Conservation (phyloP, 2,329 filamentous ascomycete species). For the Ascochyta clinopodiicola region DNA sequence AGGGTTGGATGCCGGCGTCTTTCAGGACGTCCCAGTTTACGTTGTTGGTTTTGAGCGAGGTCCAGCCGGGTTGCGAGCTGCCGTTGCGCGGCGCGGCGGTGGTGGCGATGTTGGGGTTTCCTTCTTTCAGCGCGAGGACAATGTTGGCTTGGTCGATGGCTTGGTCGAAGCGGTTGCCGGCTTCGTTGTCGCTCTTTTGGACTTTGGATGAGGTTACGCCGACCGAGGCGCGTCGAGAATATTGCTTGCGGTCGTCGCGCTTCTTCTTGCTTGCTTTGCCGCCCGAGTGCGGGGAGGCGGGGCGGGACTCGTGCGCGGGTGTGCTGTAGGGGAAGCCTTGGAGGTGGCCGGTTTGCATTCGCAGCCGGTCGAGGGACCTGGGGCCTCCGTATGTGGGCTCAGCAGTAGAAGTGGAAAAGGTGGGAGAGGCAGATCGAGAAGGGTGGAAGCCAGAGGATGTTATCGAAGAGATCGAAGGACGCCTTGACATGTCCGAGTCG, state of each 20-base stretch:
- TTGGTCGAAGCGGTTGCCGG: conserved; percentile 15
- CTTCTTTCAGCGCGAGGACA: neutral
- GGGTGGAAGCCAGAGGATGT: conserved; percentile 14
- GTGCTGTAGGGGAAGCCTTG: conserved; percentile 10
- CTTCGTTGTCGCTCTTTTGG: conserved; percentile 18
- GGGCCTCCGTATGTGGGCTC: conserved; percentile 6
- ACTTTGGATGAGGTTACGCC: conserved; percentile 6
- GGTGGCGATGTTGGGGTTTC: conserved; percentile 19
- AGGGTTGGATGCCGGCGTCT: conserved; percentile 15
- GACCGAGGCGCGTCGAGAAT: conserved; percentile 1
- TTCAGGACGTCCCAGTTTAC: conserved; percentile 22
- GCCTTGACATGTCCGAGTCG: conserved; percentile 16
- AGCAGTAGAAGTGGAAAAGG: conserved; percentile 5
- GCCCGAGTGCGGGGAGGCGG: conserved; percentile 6
- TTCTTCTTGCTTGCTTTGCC: conserved; percentile 19
- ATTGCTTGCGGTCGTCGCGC: conserved; percentile 17
- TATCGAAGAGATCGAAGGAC: conserved; percentile 14
- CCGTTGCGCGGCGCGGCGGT: conserved; percentile 14
- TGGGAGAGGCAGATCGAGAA: conserved; percentile 16
- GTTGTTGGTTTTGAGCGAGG: conserved; percentile 30
- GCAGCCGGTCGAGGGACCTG: conserved; percentile 6
- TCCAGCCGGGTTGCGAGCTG: conserved; percentile 18
- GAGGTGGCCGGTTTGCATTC: conserved; percentile 6
- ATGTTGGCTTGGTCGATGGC: conserved; percentile 9
- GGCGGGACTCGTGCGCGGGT: neutral